Evolutionary conservation across 208 protist species (phyloP), one percentile per base, ranked within the genome.

Genomic region (Trypanosoma vivax): DNA sequence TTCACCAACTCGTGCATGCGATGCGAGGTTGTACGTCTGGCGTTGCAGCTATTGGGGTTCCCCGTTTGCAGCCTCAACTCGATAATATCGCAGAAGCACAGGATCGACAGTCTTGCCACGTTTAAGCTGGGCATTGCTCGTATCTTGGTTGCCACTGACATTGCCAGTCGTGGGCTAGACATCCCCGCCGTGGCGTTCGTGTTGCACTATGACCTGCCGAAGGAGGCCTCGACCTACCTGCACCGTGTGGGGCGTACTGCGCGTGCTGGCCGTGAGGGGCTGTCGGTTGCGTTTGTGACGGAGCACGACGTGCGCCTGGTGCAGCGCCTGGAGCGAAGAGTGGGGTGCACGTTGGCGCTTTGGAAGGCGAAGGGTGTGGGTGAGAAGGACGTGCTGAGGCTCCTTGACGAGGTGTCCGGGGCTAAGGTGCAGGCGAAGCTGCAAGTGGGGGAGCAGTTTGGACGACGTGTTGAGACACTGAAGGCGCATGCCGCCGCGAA

Each of bases 201-300:
- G 25, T 70, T 99, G 23, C 98, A 99, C 77, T 99, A 96, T 68
- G 97, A 99, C 61, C 70, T 99, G 16, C 97, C 97, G 1, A 88
- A 86, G 34, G 74, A 97, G 43, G 81, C 90, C 5, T 93, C 97
- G 33, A 96, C 96, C 28, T 99, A 99, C 55, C 90, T 99, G 19
- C 97, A 99, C 58, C 80, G 97, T 25, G 97, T 99, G 1, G 97
- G 97, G 16, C 75, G 97, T 50, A 99, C 97, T 16, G 96, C 96
- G 11, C 80, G 97, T 45, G 97, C 85, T 0, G 85, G 85, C 13
- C 65, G 76, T 19, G 70, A 66, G 21, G 85, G 85, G 19, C 45
- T 74, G 6, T 83, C 74, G 2, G 78, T 92, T 6, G 78, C 81
- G 9, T 60, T 92, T 40, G 74, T 92, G 34, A 88, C 85, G 0